Percentiles rank a stretch among this genome's conserved stretches.
Evolutionary conservation across 2,329 filamentous ascomycete genomes (phyloP).

Genomic region (Aspergillus jensenii): DNA sequence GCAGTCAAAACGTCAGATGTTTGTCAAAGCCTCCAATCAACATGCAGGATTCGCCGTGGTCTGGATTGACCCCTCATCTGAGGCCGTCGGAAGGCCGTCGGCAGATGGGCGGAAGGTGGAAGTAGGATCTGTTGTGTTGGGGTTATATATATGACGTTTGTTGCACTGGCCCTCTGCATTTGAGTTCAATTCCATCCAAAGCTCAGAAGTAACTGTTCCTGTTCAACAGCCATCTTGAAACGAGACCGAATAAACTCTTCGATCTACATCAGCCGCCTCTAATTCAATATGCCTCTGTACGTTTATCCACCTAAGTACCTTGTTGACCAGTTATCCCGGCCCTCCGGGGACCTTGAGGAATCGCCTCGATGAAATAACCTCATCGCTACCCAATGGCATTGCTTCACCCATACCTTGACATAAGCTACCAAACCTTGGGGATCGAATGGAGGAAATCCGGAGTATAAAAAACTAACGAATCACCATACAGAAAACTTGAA

Average conservation of each 20-base stretch:
- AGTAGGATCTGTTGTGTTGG: background rate
- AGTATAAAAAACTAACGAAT: slow-evolving; percentile 7
- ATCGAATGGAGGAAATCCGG: no score
- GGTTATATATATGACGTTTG: background rate
- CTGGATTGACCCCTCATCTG: slow-evolving; percentile 4
- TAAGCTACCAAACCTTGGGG: background rate
- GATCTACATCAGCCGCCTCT: background rate
- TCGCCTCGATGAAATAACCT: background rate
- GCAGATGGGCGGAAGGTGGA: background rate
- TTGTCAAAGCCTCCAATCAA: slow-evolving; percentile 6
- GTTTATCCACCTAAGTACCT: background rate
- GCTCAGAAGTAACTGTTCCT: background rate
- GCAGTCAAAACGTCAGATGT: background rate
- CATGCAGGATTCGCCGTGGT: background rate
- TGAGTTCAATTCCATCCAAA: background rate
- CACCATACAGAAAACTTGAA: slow-evolving; percentile 41
- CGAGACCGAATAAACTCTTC: background rate
- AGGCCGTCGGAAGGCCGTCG: background rate
- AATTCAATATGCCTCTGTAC: slow-evolving; percentile 23
- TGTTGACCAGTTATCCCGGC: background rate
- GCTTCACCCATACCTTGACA: background rate
- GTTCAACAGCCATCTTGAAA: background rate
- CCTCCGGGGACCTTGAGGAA: background rate
- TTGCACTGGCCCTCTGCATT: background rate
- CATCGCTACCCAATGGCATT: slow-evolving; percentile 1